Base-by-base conservation (phyloP, 2,329 filamentous ascomycete species). In the Trichoderma harzianum region DNA sequence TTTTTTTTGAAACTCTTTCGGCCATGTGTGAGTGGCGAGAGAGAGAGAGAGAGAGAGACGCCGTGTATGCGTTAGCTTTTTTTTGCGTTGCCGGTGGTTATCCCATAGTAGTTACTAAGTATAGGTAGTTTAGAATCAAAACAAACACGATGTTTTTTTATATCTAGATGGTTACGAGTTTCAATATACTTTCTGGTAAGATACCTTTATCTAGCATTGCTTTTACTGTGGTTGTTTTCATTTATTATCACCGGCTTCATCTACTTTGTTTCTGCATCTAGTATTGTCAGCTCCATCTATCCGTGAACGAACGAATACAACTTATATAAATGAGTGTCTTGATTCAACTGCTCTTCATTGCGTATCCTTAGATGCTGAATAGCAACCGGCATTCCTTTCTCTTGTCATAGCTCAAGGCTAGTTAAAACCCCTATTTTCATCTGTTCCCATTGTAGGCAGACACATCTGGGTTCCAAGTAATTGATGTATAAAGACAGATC, bases 61-160 rank as follows among this genome's bases (percentile, higher is more conserved):
- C 64, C 51, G 51, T 58, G 64, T 57, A 47, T 39, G 21, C 64
- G n/a, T n/a, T n/a, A n/a, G n/a, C n/a, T n/a, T n/a, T n/a, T n/a
- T n/a, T n/a, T n/a, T n/a, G n/a, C n/a, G 64, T 57, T 67, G 32
- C 64, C 64, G 51, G 64, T n/a, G 64, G 39, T 18, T 18, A n/a
- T 43, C 39, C 64, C 64, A 67, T 55, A 67, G 51, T 67, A 67
- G 64, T 67, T 58, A 67, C 51, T 36, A n/a, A n/a, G n/a, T n/a
- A n/a, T 30, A 36, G 58, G 64, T 67, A 67, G 64, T 24, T 58
- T 58, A 67, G 51, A 67, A 67, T 30, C 24, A 58, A 66, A 67
- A 53, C 24, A 67, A 57, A 43, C 32, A 67, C 32, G 51, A 18
- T n/a, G 28, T n/a, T 57, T 57, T 57, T 51, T 51, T 21, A 21